Evolutionary conservation across 139 green algal genomes (phyloP).

Genomic region (Chlamydomonas incerta): DNA sequence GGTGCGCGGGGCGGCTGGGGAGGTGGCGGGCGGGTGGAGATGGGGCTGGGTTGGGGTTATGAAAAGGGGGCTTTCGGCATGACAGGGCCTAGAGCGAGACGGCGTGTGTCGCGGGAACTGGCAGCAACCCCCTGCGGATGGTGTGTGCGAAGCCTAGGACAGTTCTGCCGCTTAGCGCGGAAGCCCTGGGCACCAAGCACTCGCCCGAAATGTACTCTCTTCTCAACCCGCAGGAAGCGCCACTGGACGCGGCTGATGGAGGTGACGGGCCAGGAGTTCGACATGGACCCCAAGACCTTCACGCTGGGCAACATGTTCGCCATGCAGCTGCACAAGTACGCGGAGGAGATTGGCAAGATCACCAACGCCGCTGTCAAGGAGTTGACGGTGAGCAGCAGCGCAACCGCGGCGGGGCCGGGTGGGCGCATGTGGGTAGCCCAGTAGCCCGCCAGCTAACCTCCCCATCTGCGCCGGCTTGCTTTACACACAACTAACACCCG

Average conservation of each 20-base stretch:
- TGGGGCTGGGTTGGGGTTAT: background rate
- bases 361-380: slow-evolving; percentile 84
- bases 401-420: too few relatives aligned
- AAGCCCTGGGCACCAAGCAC: too few relatives aligned
- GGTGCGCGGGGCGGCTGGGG: slow-evolving; percentile 22
- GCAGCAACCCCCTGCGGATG: too few relatives aligned
- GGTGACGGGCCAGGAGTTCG: slow-evolving; percentile 83
- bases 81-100: too few relatives aligned
- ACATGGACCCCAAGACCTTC: slow-evolving; percentile 88
- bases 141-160: too few relatives aligned
- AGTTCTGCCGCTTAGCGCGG: too few relatives aligned
- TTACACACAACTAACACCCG: too few relatives aligned
- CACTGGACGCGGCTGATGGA: slow-evolving; percentile 88
- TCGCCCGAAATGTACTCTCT: too few relatives aligned
- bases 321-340: slow-evolving; percentile 82
- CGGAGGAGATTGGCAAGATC: slow-evolving; percentile 81
- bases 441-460: too few relatives aligned
- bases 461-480: too few relatives aligned
- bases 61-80: too few relatives aligned
- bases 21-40: background rate
- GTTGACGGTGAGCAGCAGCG: slow-evolving; percentile 62
- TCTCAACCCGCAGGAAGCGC: slow-evolving; percentile 71
- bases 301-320: slow-evolving; percentile 85
- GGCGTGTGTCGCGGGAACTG: too few relatives aligned
- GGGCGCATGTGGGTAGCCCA: background rate